Evolutionary conservation across 2,329 filamentous ascomycete species (phyloP).

Genomic region (Leptographium flavum): DNA sequence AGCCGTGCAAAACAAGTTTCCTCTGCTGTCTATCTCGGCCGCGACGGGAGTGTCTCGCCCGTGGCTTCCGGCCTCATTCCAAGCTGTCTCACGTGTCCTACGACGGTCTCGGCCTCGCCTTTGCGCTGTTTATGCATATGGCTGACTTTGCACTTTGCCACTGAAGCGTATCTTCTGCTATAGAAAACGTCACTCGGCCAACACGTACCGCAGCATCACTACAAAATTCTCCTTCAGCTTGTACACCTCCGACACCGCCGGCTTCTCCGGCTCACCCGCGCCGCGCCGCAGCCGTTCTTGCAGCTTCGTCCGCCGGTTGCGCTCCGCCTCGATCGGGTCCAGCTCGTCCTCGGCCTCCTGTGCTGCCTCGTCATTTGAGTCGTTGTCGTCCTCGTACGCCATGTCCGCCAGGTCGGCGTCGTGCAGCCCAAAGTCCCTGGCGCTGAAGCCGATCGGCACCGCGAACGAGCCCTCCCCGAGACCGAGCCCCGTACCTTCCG

Average conservation of each 20-base stretch:
- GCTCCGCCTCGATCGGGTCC: slow-evolving; percentile 79
- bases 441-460: slow-evolving; percentile 51
- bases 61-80: too few relatives aligned
- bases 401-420: slow-evolving; percentile 78
- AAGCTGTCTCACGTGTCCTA: not conserved
- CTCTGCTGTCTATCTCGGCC: too few relatives aligned
- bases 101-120: not conserved
- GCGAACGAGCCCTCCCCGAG: slow-evolving; percentile 17
- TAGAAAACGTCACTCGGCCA: slow-evolving; percentile 47
- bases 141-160: not conserved
- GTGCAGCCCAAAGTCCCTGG: slow-evolving; percentile 80
- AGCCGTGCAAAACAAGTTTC: too few relatives aligned
- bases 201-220: slow-evolving; percentile 64
- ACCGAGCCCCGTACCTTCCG: not conserved
- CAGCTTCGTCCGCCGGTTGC: slow-evolving; percentile 59
- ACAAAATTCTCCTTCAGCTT: slow-evolving; percentile 71
- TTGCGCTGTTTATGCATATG: not conserved
- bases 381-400: slow-evolving; percentile 56
- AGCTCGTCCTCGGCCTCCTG: slow-evolving; percentile 63
- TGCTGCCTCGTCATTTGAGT: slow-evolving; percentile 47
- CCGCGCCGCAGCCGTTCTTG: slow-evolving; percentile 68
- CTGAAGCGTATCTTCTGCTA: too few relatives aligned
- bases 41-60: too few relatives aligned
- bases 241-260: slow-evolving; percentile 61
- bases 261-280: slow-evolving; percentile 76